Evolutionary conservation across 2,329 filamentous ascomycete species (phyloP).

Genomic region (Cladosporium austrohemisphaericum): DNA sequence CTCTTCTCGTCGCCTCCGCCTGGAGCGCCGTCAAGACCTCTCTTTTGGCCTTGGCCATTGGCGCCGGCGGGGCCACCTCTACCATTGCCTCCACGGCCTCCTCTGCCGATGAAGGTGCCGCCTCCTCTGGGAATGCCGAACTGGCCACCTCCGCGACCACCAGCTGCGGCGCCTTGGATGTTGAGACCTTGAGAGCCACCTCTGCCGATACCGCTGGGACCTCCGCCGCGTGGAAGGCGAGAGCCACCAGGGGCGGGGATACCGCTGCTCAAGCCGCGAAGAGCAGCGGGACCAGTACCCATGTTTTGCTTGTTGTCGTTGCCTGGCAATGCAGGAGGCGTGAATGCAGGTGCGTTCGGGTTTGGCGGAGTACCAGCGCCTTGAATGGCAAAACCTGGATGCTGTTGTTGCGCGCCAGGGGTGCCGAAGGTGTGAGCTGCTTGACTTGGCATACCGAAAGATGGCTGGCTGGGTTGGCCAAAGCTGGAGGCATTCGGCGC

Average conservation of each 20-base stretch:
- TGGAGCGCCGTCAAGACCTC: conserved; percentile 5
- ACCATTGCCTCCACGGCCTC: conserved; percentile 23
- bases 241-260: conserved; percentile 23
- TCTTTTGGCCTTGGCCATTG: conserved; percentile 5
- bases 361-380: conserved; percentile 17
- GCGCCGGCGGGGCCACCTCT: neutral
- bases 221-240: conserved; percentile 25
- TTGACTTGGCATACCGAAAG: conserved; percentile 12
- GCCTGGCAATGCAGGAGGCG: conserved; percentile 16
- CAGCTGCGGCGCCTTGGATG: conserved; percentile 7
- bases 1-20: conserved; percentile 16
- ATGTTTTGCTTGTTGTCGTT: conserved; percentile 13
- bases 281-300: conserved; percentile 23
- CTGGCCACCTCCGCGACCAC: conserved; percentile 7
- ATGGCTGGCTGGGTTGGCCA: conserved; percentile 21
- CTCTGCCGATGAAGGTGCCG: conserved; percentile 10
- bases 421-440: conserved; percentile 1
- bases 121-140: conserved; percentile 15
- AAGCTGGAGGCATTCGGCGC: conserved; percentile 15
- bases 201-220: conserved; percentile 19
- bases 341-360: conserved; percentile 20
- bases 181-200: conserved; percentile 17
- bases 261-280: conserved; percentile 22
- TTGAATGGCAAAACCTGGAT: conserved; percentile 10
- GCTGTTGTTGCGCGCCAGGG: conserved; percentile 4